Evolutionary conservation across 2,329 filamentous ascomycete genomes (phyloP).

Genomic region (Trichophyton verrucosum): DNA sequence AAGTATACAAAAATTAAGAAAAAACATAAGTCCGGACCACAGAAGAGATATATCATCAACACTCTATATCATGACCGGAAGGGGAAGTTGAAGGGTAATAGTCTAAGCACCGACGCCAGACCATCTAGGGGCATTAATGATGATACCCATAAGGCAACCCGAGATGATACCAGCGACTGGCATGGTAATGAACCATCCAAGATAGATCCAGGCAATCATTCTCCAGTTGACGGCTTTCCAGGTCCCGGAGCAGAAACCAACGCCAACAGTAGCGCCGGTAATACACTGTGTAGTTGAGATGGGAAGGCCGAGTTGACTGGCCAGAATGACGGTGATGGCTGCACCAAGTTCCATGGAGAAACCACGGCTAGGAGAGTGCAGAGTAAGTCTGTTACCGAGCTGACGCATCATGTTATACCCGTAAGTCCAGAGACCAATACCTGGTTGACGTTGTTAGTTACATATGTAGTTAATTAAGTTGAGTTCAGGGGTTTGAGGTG

Average conservation of each 20-base stretch:
- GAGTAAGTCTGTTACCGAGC: slow-evolving; percentile 33
- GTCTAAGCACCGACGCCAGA: slow-evolving; percentile 4
- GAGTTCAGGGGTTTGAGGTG: too few species aligned
- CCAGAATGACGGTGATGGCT: slow-evolving; percentile 29
- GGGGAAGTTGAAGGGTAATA: neutral
- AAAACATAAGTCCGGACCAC: neutral
- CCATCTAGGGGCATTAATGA: slow-evolving; percentile 32
- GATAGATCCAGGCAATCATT: slow-evolving; percentile 32
- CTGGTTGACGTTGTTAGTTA: neutral
- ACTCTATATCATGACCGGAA: too few species aligned
- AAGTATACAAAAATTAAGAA: neutral
- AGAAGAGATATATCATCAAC: too few species aligned
- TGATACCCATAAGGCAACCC: slow-evolving; percentile 31
- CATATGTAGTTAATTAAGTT: neutral
- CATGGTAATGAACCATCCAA: slow-evolving; percentile 35
- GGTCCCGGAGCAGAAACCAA: slow-evolving; percentile 27
- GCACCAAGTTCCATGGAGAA: slow-evolving; percentile 31
- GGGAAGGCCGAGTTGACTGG: slow-evolving; percentile 24
- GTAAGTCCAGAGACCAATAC: slow-evolving; percentile 30
- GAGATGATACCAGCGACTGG: slow-evolving; percentile 31
- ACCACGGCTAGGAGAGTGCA: slow-evolving; percentile 27
- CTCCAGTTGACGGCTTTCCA: slow-evolving; percentile 34
- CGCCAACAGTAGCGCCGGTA: slow-evolving; percentile 25
- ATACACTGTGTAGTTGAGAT: slow-evolving; percentile 30
- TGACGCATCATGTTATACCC: slow-evolving; percentile 31